These are phyloP conservation scores for Ceratocystis eucalypticola DNA, from an alignment of 2,329 filamentous ascomycete genomes.

Conservation along the genomic window DNA sequence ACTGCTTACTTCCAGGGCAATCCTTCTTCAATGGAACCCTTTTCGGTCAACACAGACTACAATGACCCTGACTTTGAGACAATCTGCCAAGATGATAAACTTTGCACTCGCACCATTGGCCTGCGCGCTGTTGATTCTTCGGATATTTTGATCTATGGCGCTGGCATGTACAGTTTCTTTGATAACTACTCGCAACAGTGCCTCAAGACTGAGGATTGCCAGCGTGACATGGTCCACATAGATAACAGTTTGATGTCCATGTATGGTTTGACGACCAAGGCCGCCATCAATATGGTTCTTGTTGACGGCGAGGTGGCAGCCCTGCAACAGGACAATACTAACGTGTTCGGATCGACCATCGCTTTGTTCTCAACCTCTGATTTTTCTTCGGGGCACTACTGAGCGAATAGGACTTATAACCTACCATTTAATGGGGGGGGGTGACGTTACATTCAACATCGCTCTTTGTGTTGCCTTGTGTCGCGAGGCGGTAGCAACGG, in stretches of 20 bases:
- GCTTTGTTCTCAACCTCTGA: conserved; percentile 33
- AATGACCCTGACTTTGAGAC: conserved; percentile 54
- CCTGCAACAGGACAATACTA: conserved; percentile 48
- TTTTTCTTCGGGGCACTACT: not conserved
- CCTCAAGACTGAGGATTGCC: conserved; percentile 53
- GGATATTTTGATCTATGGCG: conserved; percentile 57
- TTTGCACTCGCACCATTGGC: conserved; percentile 58
- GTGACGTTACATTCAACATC: not conserved
- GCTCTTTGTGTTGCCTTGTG: conserved; percentile 4
- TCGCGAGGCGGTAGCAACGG: too few relatives aligned
- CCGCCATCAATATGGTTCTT: conserved; percentile 58
- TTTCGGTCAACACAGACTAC: conserved; percentile 43
- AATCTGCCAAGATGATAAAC: conserved; percentile 32
- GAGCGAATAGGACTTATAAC: not conserved
- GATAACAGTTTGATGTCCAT: conserved; percentile 51
- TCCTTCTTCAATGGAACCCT: conserved; percentile 56
- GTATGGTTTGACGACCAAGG: conserved; percentile 62
- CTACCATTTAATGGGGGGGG: too few relatives aligned
- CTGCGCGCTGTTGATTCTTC: conserved; percentile 43
- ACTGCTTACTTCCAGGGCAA: conserved; percentile 82
- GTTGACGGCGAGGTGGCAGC: conserved; percentile 42
- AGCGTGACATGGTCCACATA: conserved; percentile 62
- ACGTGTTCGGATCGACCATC: conserved; percentile 50
- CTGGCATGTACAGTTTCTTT: conserved; percentile 70
- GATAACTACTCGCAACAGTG: conserved; percentile 67